These are phyloP conservation scores for Fusarium begoniae DNA, from an alignment of 2,329 filamentous ascomycete genomes.

Conservation along the genomic window DNA sequence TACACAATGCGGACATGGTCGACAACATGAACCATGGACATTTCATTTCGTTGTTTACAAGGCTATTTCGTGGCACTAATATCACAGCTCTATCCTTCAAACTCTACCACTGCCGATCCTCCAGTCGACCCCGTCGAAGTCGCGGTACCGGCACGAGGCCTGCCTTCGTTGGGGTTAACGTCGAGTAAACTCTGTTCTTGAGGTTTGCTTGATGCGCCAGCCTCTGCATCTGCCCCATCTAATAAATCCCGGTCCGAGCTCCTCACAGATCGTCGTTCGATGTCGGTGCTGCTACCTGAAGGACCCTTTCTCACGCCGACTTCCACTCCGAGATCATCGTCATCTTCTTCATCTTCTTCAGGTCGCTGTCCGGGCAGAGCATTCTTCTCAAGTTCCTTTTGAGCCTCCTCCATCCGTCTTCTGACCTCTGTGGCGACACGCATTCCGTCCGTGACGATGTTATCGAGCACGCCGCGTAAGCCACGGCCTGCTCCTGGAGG, in stretches of 20 bases:
- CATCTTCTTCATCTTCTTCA: slow-evolving; percentile 77
- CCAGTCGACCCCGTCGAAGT: slow-evolving; percentile 44
- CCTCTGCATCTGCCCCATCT: slow-evolving; percentile 77
- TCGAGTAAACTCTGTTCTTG: slow-evolving; percentile 49
- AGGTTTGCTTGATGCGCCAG: slow-evolving; percentile 56
- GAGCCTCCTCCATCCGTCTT: slow-evolving; percentile 93
- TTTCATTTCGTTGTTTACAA: slow-evolving; percentile 27
- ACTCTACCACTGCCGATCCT: slow-evolving; percentile 53
- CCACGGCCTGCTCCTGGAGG: slow-evolving; percentile 70
- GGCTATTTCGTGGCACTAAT: neutral
- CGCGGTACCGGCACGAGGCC: slow-evolving; percentile 40
- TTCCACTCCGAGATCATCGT: slow-evolving; percentile 60
- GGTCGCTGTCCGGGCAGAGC: slow-evolving; percentile 70
- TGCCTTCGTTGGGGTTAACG: slow-evolving; percentile 41
- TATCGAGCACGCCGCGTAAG: slow-evolving; percentile 91
- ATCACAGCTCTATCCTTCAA: slow-evolving; percentile 47
- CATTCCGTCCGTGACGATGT: slow-evolving; percentile 97
- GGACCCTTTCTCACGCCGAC: slow-evolving; percentile 51
- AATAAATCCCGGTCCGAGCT: slow-evolving; percentile 76
- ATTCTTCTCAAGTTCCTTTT: slow-evolving; percentile 88
- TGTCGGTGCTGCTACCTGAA: slow-evolving; percentile 57
- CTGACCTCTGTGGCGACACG: slow-evolving; percentile 92
- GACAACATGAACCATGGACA: slow-evolving; percentile 15
- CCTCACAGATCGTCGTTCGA: slow-evolving; percentile 70
- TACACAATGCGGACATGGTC: slow-evolving; percentile 16